Evolutionary conservation across 495 filamentous ascomycete species (phyloP).

Genomic region (Aspergillus bridgeri): DNA sequence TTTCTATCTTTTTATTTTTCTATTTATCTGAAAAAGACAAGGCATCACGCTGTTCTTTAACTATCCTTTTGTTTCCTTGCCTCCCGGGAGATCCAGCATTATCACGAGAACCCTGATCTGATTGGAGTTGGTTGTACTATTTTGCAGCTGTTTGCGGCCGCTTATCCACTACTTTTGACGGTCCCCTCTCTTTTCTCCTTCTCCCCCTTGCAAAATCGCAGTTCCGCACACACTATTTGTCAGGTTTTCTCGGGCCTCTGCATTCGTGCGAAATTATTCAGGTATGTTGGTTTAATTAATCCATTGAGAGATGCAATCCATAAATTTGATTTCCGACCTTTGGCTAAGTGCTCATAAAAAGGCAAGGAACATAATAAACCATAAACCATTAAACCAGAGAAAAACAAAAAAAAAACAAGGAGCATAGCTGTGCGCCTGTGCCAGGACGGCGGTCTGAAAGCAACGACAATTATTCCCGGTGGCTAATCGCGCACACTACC

Average conservation of each 20-base stretch:
- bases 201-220: too few species aligned
- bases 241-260: not conserved
- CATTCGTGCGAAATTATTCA: not conserved
- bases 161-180: constrained; percentile 9
- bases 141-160: constrained; percentile 22
- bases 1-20: not conserved
- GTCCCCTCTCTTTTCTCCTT: not conserved
- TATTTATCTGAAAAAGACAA: too few species aligned
- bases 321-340: not conserved
- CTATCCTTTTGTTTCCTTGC: not conserved
- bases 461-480: constrained; percentile 22
- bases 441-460: constrained; percentile 19
- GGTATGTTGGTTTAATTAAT: not conserved
- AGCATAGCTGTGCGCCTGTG: constrained; percentile 15
- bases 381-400: not conserved
- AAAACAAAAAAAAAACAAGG: not conserved
- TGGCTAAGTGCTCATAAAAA: not conserved
- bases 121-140: constrained; percentile 7
- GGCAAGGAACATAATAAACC: not conserved
- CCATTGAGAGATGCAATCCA: not conserved
- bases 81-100: not conserved
- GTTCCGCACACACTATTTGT: not conserved
- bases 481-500: constrained; percentile 27
- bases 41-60: not conserved
- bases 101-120: not conserved